Conservation (phyloP, 163 green algal species). For the Chlamydomonas reinhardtii region DNA sequence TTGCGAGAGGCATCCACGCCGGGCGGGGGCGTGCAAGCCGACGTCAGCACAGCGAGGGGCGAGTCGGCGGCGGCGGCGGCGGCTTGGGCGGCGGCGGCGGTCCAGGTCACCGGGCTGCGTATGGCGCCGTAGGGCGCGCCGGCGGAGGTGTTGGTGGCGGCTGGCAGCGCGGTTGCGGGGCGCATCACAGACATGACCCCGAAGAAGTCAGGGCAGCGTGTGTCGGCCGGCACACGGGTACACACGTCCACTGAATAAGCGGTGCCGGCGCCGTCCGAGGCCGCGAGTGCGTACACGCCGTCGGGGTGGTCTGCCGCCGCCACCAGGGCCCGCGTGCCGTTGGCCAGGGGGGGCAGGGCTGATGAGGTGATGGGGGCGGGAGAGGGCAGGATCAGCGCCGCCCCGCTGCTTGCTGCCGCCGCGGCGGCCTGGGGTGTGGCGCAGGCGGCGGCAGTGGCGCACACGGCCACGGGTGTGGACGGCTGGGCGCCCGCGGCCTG, state of each 20-base stretch:
- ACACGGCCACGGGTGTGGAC: neutral
- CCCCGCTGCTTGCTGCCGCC: neutral
- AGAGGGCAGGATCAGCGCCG: neutral
- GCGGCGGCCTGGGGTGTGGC: neutral
- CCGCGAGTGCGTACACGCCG: neutral
- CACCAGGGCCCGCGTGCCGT: neutral
- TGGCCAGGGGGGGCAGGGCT: neutral
- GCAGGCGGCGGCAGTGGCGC: neutral
- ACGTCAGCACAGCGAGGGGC: neutral
- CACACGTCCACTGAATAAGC: conserved; percentile 29
- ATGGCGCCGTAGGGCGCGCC: neutral
- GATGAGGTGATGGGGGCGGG: too few species aligned
- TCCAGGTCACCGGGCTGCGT: neutral
- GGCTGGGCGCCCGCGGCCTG: neutral
- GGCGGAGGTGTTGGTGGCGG: neutral
- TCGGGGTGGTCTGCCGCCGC: neutral
- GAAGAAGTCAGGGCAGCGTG: conserved; percentile 11
- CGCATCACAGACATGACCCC: conserved; percentile 20
- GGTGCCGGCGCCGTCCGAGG: conserved; percentile 7
- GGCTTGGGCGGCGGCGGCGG: neutral
- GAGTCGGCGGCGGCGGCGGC: conserved; percentile 21
- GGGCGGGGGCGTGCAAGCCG: neutral
- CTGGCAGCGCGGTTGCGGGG: neutral
- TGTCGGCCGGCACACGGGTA: neutral
- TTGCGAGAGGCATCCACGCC: neutral